A percentile compares a stretch with the other conserved stretches of the same genome.
phyloP scores from a whole-genome alignment of 208 protist genomes.

The Trypanosoma mega region DNA sequence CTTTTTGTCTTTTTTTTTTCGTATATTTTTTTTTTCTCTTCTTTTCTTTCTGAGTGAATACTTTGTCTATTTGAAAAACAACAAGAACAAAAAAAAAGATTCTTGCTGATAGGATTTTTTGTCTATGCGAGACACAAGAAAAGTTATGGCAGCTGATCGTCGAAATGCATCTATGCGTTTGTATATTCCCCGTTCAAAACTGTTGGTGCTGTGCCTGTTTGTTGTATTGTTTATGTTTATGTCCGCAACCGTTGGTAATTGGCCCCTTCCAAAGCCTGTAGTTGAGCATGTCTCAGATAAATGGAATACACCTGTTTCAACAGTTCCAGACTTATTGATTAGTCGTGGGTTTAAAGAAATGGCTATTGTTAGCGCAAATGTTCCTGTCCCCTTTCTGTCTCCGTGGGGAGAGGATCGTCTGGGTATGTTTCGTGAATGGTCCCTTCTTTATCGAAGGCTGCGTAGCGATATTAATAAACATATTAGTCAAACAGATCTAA shows the following conservation, averaged over 20 bases:
- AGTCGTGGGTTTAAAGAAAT: constrained; percentile 1
- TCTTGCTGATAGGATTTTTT: no score
- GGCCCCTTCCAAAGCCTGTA: constrained; percentile 19
- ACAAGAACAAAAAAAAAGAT: constrained; percentile 1
- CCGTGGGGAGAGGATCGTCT: constrained; percentile 32
- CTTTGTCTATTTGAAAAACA: constrained; percentile 1
- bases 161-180: not conserved
- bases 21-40: constrained; percentile 11
- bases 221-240: constrained; percentile 2
- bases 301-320: no score
- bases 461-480: not conserved
- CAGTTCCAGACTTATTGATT: no score
- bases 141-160: no score
- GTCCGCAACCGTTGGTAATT: constrained; percentile 19
- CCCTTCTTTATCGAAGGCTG: constrained; percentile 35
- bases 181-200: not conserved
- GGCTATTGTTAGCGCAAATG: constrained; percentile 4
- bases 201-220: constrained; percentile 3
- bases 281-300: no score
- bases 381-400: constrained; percentile 28
- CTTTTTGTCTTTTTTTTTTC: constrained; percentile 10
- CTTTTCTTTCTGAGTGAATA: constrained; percentile 8
- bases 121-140: no score
- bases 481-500: not conserved
- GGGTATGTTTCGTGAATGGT: constrained; percentile 30